Percentiles rank a stretch among this genome's conserved stretches.
Conservation (phyloP, 1,284 basidiomycete species). For the Fomitopsis betulina region DNA sequence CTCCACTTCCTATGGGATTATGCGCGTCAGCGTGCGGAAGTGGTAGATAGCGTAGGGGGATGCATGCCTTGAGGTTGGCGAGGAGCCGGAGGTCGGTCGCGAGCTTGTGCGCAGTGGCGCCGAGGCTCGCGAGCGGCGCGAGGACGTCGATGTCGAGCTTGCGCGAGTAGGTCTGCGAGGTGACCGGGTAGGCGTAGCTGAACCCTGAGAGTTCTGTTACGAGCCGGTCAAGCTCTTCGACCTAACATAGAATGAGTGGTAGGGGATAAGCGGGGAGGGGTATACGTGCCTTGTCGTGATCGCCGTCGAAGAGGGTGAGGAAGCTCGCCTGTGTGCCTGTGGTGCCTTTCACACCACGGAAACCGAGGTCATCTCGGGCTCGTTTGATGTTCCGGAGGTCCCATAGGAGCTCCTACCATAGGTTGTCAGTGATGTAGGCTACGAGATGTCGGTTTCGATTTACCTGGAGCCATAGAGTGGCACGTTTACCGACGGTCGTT, state of each 20-base stretch:
- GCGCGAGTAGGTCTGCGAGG: conserved; percentile 97
- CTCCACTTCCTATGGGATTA: conserved; percentile 75
- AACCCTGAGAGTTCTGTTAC: conserved; percentile 93
- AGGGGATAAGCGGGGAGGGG: not conserved
- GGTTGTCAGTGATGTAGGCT: not conserved
- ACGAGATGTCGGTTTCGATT: conserved; percentile 1
- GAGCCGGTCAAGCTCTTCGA: conserved; percentile 84
- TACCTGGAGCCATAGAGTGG: conserved; percentile 94
- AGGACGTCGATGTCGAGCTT: conserved; percentile 97
- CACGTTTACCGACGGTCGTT: conserved; percentile 99
- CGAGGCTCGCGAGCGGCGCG: conserved; percentile 85
- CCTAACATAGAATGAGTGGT: conserved; percentile 36
- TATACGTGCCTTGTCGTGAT: conserved; percentile 76
- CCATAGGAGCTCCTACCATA: conserved; percentile 84
- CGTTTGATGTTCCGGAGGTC: conserved; percentile 93
- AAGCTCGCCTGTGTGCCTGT: conserved; percentile 98
- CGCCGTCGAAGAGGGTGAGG: conserved; percentile 90
- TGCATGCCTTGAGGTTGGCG: conserved; percentile 80
- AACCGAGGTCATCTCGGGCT: conserved; percentile 91
- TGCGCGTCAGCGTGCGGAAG: not conserved
- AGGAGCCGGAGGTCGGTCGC: conserved; percentile 92
- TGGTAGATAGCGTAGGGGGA: not conserved
- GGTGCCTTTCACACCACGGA: conserved; percentile 98
- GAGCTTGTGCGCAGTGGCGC: conserved; percentile 97
- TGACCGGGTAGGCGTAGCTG: conserved; percentile 93